A percentile compares a stretch with the other conserved stretches of the same genome.
Evolutionary conservation across 2,329 filamentous ascomycete genomes (phyloP).

Genomic region (Pyricularia pennisetigena): DNA sequence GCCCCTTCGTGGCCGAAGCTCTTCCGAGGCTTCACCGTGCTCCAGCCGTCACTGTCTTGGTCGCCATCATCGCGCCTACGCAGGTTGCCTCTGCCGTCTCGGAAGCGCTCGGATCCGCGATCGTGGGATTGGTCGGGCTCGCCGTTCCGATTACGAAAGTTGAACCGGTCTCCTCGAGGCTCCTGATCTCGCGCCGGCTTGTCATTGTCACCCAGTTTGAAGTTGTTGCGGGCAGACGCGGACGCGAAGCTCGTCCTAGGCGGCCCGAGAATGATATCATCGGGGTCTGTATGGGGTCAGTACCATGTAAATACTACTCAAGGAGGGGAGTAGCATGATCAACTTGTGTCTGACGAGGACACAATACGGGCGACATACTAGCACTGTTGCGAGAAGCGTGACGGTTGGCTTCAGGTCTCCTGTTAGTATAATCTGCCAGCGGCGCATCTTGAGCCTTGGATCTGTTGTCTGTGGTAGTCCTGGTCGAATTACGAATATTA

Average conservation of each 20-base stretch:
- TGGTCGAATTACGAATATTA: slow-evolving; percentile 30
- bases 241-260: slow-evolving; percentile 78
- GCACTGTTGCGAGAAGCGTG: slow-evolving; percentile 45
- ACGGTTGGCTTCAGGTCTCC: slow-evolving; percentile 41
- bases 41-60: slow-evolving; percentile 63
- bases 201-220: slow-evolving; percentile 37
- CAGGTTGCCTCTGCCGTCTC: slow-evolving; percentile 35
- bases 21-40: slow-evolving; percentile 62
- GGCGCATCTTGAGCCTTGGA: slow-evolving; percentile 32
- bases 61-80: slow-evolving; percentile 46
- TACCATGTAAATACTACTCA: background rate
- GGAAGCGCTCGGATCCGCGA: slow-evolving; percentile 35
- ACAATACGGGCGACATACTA: slow-evolving; percentile 33
- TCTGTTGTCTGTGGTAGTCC: slow-evolving; percentile 28
- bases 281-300: slow-evolving; percentile 39
- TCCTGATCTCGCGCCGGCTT: slow-evolving; percentile 42
- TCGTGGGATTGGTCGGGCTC: slow-evolving; percentile 35
- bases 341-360: background rate
- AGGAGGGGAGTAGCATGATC: background rate
- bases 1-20: slow-evolving; percentile 64
- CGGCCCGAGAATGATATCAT: slow-evolving; percentile 79
- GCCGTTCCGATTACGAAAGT: slow-evolving; percentile 41
- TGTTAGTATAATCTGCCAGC: slow-evolving; percentile 37
- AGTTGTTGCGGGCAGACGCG: slow-evolving; percentile 46
- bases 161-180: slow-evolving; percentile 44